Percentiles rank a stretch among this genome's conserved stretches.
Conservation (phyloP, 164 flowering plant genomes). For the Piper longum region DNA sequence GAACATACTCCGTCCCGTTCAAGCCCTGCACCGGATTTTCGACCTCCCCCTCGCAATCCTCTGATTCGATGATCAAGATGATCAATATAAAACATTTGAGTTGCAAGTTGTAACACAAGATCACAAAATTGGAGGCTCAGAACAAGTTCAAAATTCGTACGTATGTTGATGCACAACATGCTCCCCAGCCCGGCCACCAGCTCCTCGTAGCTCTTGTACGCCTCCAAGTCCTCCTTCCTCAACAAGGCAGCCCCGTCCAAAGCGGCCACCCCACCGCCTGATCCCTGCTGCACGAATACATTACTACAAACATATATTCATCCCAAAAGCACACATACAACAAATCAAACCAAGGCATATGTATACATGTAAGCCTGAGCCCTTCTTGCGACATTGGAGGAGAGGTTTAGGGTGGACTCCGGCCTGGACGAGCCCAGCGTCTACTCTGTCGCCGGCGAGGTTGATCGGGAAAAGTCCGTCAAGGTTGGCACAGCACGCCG, state of each 20-base stretch:
- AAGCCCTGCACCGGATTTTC: constrained; percentile 23
- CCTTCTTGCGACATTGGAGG: too few relatives aligned
- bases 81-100: not conserved
- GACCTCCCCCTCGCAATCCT: constrained; percentile 16
- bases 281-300: constrained; percentile 14
- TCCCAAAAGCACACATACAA: too few relatives aligned
- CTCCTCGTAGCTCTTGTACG: constrained; percentile 28
- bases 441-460: constrained; percentile 1
- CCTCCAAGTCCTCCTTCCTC: constrained; percentile 50
- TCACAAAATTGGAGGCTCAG: too few relatives aligned
- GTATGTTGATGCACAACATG: constrained; percentile 33
- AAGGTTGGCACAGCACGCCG: not conserved
- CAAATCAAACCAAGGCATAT: too few relatives aligned
- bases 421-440: constrained; percentile 8
- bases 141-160: constrained; percentile 14
- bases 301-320: too few relatives aligned
- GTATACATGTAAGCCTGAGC: too few relatives aligned
- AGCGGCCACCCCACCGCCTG: constrained; percentile 68
- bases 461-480: not conserved
- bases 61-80: constrained; percentile 5
- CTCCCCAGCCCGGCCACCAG: constrained; percentile 25
- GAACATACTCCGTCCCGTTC: constrained; percentile 35
- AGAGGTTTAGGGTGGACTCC: too few relatives aligned
- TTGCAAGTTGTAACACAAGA: too few relatives aligned
- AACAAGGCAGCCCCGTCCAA: constrained; percentile 65